Evolutionary conservation across 1,284 basidiomycete genomes (phyloP), one percentile per base, ranked within the genome.

Genomic region (Ceratobasidium sp.): DNA sequence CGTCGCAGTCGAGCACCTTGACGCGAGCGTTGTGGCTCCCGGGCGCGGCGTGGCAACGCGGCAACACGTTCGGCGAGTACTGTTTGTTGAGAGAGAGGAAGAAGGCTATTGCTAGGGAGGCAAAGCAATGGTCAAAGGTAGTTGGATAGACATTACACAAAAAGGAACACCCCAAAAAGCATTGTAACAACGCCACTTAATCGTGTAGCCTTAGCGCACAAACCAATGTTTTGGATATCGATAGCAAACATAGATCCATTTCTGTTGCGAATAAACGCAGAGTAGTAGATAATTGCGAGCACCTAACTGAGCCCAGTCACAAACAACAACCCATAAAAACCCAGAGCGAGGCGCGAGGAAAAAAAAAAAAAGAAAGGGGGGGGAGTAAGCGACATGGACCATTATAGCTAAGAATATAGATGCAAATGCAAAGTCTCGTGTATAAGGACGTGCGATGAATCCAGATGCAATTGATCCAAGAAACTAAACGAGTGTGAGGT

Each of bases 21-120:
- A 92, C 93, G 51, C 88, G 96, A 70, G 88, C 90, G 44, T 86
- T 97, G 78, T 97, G 94, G 92, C 84, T 94, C 69, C 96, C 96
- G 4, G 90, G 91, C 7, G 84, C 87, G 56, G 85, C 85, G 78
- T 95, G 93, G 94, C 89, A 90, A 46, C 78, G 81, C 3, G 83
- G 83, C 12, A 85, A 87, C 78, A 82, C 83, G 9, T 89, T 86
- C 81, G 88, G 88, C 13, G 86, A 89, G 78, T 89, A 89, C 81
- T 89, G 88, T 81, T 79, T 90, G 76, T 80, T 89, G 75, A 83
- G 83, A 76, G 83, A 84, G 46, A 82, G 80, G 78, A 73, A 77
- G 28, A 72, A 80, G 15, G 81, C 82, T 18, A 64, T 67, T 40
- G 67, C 61, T 28, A 77, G 82, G 53, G 82, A 83, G 72, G 73